These are phyloP conservation scores for Sodiomyces alkalinus DNA, from an alignment of 2,329 filamentous ascomycete species.

Conservation along the genomic window DNA sequence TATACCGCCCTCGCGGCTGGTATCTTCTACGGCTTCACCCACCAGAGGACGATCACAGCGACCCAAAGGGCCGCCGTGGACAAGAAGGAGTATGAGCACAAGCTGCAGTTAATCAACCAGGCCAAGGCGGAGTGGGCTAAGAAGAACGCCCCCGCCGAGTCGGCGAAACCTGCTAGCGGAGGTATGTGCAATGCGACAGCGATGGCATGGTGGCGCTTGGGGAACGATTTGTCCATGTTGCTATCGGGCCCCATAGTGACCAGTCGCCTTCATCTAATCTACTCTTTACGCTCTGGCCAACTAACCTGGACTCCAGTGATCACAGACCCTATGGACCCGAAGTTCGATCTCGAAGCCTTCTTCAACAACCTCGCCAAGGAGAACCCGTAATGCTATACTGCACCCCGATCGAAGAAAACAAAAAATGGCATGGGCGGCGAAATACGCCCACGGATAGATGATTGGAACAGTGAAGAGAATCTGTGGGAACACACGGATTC, in stretches of 20 bases:
- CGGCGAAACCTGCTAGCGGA: slow-evolving; percentile 11
- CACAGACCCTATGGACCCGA: slow-evolving; percentile 61
- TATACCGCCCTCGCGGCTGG: slow-evolving; percentile 88
- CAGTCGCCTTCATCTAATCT: too few relatives aligned
- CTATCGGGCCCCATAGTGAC: too few relatives aligned
- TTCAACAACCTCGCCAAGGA: slow-evolving; percentile 47
- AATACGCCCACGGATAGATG: too few relatives aligned
- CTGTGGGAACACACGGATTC: too few relatives aligned
- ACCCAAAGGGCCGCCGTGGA: slow-evolving; percentile 54
- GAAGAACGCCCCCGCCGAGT: slow-evolving; percentile 42
- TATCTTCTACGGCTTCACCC: slow-evolving; percentile 89
- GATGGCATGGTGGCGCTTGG: too few relatives aligned
- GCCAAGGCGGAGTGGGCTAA: slow-evolving; percentile 84
- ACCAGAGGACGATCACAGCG: slow-evolving; percentile 69
- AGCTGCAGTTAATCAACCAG: slow-evolving; percentile 80
- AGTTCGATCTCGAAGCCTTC: slow-evolving; percentile 86
- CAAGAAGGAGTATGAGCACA: slow-evolving; percentile 76
- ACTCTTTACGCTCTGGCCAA: too few relatives aligned
- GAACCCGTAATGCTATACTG: slow-evolving; percentile 29
- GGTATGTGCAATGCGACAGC: too few relatives aligned
- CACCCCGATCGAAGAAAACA: too few relatives aligned
- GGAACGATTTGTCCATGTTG: background rate
- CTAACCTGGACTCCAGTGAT: too few relatives aligned
- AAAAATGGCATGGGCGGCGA: too few relatives aligned
- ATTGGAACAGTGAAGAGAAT: too few relatives aligned